Evolutionary conservation across 106 monocot species (phyloP).

Genomic region (Platanthera zijinensis): DNA sequence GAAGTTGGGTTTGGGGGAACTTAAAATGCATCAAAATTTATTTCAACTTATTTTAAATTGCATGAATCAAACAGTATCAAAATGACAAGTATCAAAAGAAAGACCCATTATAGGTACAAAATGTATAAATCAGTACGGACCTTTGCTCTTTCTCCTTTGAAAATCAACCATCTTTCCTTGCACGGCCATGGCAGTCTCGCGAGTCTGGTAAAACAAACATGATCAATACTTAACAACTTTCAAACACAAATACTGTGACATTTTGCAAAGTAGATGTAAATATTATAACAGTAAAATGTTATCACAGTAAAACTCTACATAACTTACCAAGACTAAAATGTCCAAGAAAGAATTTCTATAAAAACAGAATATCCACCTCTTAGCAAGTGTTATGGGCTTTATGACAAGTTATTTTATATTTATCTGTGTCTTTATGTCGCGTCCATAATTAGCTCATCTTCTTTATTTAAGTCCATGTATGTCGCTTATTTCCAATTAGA

Average conservation of each 20-base stretch:
- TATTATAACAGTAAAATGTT: not conserved
- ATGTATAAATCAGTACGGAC: conserved; percentile 23
- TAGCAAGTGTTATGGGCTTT: not conserved
- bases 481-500: no score
- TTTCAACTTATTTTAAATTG: no score
- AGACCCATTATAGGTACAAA: not conserved
- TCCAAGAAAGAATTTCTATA: not conserved
- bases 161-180: conserved; percentile 94
- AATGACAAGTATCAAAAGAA: not conserved
- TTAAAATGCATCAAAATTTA: no score
- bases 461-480: no score
- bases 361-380: not conserved
- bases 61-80: no score
- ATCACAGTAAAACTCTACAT: not conserved
- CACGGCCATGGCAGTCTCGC: conserved; percentile 65
- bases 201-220: conserved; percentile 38
- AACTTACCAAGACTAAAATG: not conserved
- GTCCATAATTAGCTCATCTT: no score
- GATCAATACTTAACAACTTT: not conserved
- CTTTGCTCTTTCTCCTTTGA: conserved; percentile 92
- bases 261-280: not conserved
- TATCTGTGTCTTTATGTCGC: no score
- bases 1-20: no score
- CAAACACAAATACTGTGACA: not conserved
- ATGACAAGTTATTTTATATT: no score